These are phyloP conservation scores for Geotrichum phurueaensis DNA, from an alignment of 1,139 yeast genomes.

Conservation along the genomic window DNA sequence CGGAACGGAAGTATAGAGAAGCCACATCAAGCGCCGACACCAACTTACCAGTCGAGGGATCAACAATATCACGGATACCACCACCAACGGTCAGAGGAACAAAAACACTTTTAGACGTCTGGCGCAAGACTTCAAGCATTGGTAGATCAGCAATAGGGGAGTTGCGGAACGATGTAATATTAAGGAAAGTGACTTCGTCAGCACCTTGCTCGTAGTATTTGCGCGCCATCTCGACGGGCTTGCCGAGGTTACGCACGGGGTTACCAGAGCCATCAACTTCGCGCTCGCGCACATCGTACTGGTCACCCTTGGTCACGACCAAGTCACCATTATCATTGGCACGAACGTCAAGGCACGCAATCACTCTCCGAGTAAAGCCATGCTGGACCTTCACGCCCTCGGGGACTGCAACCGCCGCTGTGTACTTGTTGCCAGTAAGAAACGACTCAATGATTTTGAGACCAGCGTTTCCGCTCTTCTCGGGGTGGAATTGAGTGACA, in stretches of 20 bases:
- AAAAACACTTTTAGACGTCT: slow-evolving; percentile 82
- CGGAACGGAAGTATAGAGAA: slow-evolving; percentile 81
- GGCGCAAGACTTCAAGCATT: slow-evolving; percentile 79
- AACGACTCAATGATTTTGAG: slow-evolving; percentile 67
- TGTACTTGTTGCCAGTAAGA: slow-evolving; percentile 43
- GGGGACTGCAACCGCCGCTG: background rate
- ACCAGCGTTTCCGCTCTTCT: slow-evolving; percentile 90
- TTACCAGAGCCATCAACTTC: slow-evolving; percentile 39
- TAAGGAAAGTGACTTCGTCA: slow-evolving; percentile 89
- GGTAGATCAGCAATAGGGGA: slow-evolving; percentile 90
- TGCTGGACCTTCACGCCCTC: slow-evolving; percentile 22
- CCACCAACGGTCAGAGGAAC: slow-evolving; percentile 98
- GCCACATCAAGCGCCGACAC: slow-evolving; percentile 90
- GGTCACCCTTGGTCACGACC: slow-evolving; percentile 97
- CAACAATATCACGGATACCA: slow-evolving; percentile 84
- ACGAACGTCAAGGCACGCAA: slow-evolving; percentile 96
- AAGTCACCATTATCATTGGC: slow-evolving; percentile 89
- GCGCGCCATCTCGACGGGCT: slow-evolving; percentile 90
- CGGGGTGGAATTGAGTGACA: slow-evolving; percentile 98
- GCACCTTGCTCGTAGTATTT: slow-evolving; percentile 91
- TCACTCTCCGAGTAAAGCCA: slow-evolving; percentile 82
- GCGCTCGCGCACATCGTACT: slow-evolving; percentile 88
- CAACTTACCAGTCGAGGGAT: slow-evolving; percentile 62
- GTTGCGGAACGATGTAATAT: slow-evolving; percentile 90
- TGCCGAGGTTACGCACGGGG: slow-evolving; percentile 83